Conservation (phyloP, 2,329 filamentous ascomycete species). For the Colletotrichum tofieldiae region DNA sequence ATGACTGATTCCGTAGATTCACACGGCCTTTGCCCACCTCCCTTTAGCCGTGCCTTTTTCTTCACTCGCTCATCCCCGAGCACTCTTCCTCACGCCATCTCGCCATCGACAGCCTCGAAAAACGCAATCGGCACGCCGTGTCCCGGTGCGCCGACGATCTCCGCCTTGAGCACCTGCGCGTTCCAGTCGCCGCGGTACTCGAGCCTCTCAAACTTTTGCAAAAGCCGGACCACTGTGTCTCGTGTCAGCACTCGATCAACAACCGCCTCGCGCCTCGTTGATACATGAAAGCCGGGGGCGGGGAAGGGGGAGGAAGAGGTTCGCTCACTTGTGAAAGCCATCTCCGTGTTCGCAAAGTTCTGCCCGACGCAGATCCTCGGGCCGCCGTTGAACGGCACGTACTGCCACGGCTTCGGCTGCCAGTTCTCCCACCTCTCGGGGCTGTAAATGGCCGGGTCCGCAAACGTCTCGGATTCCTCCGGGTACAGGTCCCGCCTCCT, state of each 20-base stretch:
- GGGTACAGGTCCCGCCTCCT: constrained; percentile 65
- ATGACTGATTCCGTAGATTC: too few species aligned
- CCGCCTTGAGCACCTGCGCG: constrained; percentile 61
- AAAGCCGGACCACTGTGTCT: constrained; percentile 61
- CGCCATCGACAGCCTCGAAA: constrained; percentile 48
- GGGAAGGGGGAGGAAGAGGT: neutral
- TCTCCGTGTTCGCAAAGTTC: constrained; percentile 73
- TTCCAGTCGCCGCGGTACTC: constrained; percentile 64
- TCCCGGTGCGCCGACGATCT: constrained; percentile 61
- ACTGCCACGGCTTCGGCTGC: constrained; percentile 69
- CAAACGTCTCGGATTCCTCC: constrained; percentile 55
- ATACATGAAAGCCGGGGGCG: constrained; percentile 48
- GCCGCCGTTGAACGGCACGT: constrained; percentile 57
- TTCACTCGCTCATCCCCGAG: neutral
- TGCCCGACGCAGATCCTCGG: constrained; percentile 66
- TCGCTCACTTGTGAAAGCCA: constrained; percentile 63
- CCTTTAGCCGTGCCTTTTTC: neutral
- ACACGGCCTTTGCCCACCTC: neutral
- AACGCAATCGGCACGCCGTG: constrained; percentile 60
- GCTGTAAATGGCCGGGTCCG: constrained; percentile 59
- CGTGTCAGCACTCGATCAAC: constrained; percentile 8
- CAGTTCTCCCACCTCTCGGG: constrained; percentile 68
- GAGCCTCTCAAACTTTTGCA: constrained; percentile 72
- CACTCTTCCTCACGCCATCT: constrained; percentile 31
- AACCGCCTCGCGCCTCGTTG: neutral